Conservation (phyloP, 768 basidiomycete species). For the Leucocoprinus sp. region DNA sequence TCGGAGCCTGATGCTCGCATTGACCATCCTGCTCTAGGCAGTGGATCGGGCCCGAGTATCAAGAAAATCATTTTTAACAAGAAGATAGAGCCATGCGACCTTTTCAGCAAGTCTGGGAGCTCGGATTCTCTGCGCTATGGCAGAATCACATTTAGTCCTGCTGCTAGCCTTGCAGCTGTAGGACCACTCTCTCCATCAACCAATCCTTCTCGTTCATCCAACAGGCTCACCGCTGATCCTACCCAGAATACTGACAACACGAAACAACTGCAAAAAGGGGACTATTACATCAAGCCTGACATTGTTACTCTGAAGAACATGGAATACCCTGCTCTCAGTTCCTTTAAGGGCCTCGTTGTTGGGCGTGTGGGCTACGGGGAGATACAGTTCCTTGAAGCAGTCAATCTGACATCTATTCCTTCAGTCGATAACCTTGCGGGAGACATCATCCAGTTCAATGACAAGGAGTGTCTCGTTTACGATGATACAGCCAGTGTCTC, state of each 20-base stretch:
- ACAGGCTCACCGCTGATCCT: conserved; percentile 31
- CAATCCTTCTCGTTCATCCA: conserved; percentile 28
- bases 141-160: conserved; percentile 69
- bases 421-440: conserved; percentile 79
- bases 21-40: conserved; percentile 58
- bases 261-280: conserved; percentile 58
- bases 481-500: conserved; percentile 81
- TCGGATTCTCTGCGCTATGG: conserved; percentile 35
- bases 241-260: conserved; percentile 17
- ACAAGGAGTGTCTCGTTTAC: conserved; percentile 91
- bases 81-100: conserved; percentile 65
- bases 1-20: conserved; percentile 49
- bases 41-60: conserved; percentile 69
- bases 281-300: conserved; percentile 87
- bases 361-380: conserved; percentile 91
- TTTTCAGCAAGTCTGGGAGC: conserved; percentile 48
- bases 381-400: conserved; percentile 71
- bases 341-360: conserved; percentile 72
- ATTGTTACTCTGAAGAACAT: conserved; percentile 62
- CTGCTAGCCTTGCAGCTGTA: conserved; percentile 58
- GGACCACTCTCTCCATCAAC: conserved; percentile 18
- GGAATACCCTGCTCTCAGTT: conserved; percentile 64
- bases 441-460: conserved; percentile 80
- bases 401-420: conserved; percentile 79
- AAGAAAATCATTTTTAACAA: conserved; percentile 91